phyloP scores from a whole-genome alignment of 2,329 filamentous ascomycete genomes.

The Pseudogymnoascus sp. region DNA sequence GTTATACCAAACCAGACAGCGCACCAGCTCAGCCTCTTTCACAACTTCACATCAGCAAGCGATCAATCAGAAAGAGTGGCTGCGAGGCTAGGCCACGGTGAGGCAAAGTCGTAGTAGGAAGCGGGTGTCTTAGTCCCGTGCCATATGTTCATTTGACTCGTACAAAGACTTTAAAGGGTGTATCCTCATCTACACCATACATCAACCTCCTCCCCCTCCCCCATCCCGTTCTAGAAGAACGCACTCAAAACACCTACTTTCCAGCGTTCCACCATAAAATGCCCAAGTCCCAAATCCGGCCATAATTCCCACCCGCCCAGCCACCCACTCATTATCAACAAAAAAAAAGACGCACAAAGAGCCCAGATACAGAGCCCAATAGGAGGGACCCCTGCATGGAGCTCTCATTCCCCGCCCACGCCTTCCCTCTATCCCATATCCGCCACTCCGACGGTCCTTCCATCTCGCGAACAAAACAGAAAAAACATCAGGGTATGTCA shows the following conservation, averaged over 20 bases:
- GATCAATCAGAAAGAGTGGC: neutral
- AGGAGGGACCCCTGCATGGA: neutral
- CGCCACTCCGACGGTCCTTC: neutral
- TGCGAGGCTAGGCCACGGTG: neutral
- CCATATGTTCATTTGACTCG: conserved; percentile 7
- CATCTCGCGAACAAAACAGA: neutral
- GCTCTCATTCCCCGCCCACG: neutral
- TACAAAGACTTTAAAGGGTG: conserved; percentile 7
- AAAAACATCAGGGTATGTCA: conserved; percentile 4
- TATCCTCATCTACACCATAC: neutral
- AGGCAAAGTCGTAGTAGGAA: neutral
- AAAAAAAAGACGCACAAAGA: neutral
- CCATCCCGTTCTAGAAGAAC: neutral
- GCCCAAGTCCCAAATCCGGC: neutral
- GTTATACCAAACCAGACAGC: neutral
- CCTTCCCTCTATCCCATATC: neutral
- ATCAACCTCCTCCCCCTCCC: neutral
- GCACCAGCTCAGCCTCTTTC: neutral
- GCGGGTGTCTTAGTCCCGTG: conserved; percentile 2
- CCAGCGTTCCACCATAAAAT: conserved; percentile 5
- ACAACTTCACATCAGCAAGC: neutral
- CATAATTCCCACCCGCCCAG: neutral
- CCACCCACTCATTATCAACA: conserved; percentile 1
- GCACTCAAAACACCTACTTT: neutral
- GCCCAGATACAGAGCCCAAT: neutral